These are phyloP conservation scores for Taiozyma onychis DNA, from an alignment of 1,139 yeast genomes.

Conservation along the genomic window DNA sequence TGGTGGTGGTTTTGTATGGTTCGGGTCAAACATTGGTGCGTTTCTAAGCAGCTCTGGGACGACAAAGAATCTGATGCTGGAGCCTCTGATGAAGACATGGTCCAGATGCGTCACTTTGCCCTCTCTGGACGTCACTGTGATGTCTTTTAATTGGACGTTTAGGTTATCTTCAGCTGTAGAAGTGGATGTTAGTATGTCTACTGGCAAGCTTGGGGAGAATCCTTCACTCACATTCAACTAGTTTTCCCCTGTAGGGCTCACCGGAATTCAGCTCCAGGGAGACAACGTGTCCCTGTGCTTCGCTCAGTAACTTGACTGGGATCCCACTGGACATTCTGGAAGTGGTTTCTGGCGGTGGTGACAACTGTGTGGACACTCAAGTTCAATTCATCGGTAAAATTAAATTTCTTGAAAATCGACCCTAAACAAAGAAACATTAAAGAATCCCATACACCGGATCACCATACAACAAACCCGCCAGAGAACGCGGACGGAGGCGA, in stretches of 20 bases:
- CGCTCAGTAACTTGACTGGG: slow-evolving; percentile 83
- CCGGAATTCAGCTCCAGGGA: slow-evolving; percentile 84
- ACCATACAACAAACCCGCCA: background rate
- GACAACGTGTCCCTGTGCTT: slow-evolving; percentile 84
- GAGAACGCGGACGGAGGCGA: background rate
- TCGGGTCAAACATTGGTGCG: slow-evolving; percentile 81
- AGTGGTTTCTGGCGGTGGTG: background rate
- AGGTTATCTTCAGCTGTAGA: slow-evolving; percentile 60
- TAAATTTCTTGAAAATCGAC: no score
- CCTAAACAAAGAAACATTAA: no score
- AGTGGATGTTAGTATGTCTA: slow-evolving; percentile 9
- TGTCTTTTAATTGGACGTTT: slow-evolving; percentile 86
- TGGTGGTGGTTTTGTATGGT: slow-evolving; percentile 62
- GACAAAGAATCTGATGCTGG: slow-evolving; percentile 76
- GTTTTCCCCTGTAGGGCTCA: slow-evolving; percentile 80
- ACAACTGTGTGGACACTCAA: background rate
- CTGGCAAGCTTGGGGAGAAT: background rate
- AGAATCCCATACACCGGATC: no score
- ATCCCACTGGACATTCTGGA: slow-evolving; percentile 45
- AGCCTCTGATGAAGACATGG: slow-evolving; percentile 87
- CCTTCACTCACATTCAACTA: slow-evolving; percentile 50
- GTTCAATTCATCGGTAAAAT: no score
- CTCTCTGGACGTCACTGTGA: slow-evolving; percentile 69
- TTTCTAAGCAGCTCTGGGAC: slow-evolving; percentile 85
- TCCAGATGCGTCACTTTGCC: slow-evolving; percentile 76